Percentiles rank a stretch among this genome's conserved stretches.
Conservation (phyloP, 2,329 filamentous ascomycete species). For the Cladobotryum protrusum region DNA sequence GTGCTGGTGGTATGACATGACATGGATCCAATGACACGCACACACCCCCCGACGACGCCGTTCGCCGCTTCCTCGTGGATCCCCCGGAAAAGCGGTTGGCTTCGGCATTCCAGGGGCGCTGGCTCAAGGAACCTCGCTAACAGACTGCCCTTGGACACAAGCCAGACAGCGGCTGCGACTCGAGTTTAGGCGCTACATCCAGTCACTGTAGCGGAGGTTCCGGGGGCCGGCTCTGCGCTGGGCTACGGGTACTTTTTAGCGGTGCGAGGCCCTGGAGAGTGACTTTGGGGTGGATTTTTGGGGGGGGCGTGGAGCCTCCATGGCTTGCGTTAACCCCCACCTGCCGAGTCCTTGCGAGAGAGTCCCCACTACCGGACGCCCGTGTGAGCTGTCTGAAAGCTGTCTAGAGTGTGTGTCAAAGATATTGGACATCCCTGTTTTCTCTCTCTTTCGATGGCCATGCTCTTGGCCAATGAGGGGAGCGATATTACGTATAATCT, state of each 20-base stretch:
- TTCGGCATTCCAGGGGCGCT: slow-evolving; percentile 8
- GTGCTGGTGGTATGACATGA: too few relatives aligned
- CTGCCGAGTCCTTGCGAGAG: too few relatives aligned
- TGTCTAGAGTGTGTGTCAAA: not conserved
- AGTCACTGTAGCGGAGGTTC: not conserved
- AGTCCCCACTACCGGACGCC: not conserved
- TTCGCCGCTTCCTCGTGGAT: not conserved
- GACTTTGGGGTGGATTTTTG: not conserved
- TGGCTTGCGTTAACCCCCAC: too few relatives aligned
- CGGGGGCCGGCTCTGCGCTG: not conserved
- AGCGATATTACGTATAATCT: slow-evolving; percentile 7
- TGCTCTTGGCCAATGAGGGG: not conserved
- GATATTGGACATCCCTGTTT: not conserved
- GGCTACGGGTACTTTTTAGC: not conserved
- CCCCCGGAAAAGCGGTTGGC: slow-evolving; percentile 9
- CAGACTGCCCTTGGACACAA: slow-evolving; percentile 2
- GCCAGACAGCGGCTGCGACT: not conserved
- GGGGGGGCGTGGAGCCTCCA: too few relatives aligned
- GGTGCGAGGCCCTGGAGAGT: not conserved
- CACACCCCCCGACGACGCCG: not conserved
- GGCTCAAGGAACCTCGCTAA: not conserved
- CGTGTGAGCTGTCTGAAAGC: not conserved
- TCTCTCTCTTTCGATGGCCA: not conserved
- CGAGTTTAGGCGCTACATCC: not conserved
- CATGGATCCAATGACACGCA: not conserved